phyloP scores from a whole-genome alignment of 352 stramenopile genomes.

The Phytophthora sansomeana region DNA sequence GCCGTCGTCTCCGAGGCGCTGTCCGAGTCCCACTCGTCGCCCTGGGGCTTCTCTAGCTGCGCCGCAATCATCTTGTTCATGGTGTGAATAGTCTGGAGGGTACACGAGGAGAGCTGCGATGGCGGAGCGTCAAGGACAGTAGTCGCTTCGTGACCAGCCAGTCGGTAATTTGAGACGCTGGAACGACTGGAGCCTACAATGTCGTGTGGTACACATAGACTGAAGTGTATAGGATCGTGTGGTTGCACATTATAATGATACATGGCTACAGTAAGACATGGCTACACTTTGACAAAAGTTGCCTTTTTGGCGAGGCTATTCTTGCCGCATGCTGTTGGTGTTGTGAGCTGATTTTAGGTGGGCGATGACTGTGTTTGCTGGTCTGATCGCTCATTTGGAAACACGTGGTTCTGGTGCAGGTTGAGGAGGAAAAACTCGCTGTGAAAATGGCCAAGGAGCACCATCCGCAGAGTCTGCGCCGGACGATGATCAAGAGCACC shows the following conservation, averaged over 20 bases:
- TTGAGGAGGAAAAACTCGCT: not conserved
- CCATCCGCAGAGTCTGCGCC: slow-evolving; percentile 58
- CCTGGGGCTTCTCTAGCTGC: slow-evolving; percentile 84
- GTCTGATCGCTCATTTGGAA: slow-evolving; percentile 3
- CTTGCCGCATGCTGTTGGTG: not conserved
- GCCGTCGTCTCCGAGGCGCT: slow-evolving; percentile 70
- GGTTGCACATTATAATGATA: no score
- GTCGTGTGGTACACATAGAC: not conserved
- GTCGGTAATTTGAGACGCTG: slow-evolving; percentile 26
- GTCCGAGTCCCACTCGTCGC: slow-evolving; percentile 88
- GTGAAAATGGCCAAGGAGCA: slow-evolving; percentile 36
- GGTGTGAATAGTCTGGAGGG: slow-evolving; percentile 6
- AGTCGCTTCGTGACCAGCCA: slow-evolving; percentile 11
- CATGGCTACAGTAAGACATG: slow-evolving; percentile 11
- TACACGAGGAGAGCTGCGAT: no score
- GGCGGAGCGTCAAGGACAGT: no score
- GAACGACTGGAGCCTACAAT: slow-evolving; percentile 20
- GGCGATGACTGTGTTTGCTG: not conserved
- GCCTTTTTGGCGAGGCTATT: slow-evolving; percentile 13
- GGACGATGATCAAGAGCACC: slow-evolving; percentile 86
- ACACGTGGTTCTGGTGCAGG: not conserved
- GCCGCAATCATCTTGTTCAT: slow-evolving; percentile 83
- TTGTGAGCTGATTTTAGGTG: slow-evolving; percentile 17
- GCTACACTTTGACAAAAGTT: slow-evolving; percentile 13
- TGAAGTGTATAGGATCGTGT: no score